Base-by-base conservation (phyloP, 1,284 basidiomycete genomes). In the Ustilago trichophora region DNA sequence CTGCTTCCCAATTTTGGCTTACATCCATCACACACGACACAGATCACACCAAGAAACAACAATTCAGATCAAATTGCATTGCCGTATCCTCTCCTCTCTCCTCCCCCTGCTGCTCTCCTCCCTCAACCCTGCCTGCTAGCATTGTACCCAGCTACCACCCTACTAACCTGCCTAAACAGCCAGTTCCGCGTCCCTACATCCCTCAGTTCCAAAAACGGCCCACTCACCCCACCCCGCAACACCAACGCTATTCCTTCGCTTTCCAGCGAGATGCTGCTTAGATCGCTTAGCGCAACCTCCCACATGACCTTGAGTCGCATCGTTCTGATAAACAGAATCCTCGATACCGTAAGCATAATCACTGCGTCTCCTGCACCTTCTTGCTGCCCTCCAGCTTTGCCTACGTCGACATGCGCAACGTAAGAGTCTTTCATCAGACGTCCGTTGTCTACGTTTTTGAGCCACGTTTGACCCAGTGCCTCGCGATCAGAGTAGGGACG, bases 391-490 rank as follows among this genome's bases (percentile, higher is more conserved):
- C 59, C 10, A 49, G 80, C 86, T 78, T 80, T 89, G 91, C 89
- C 1, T n/a, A 75, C 67, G 22, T 80, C 78, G 13, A 78, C 75
- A 78, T 97, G 94, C 8, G 94, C 93, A 38, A 98, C 90, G 78
- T 98, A 98, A 42, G 84, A 84, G 77, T 98, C 94, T 72, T 87
- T 85, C 68, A 92, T 87, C 82, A 90, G 94, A 31, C 87, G 85
- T 15, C 94, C 94, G 62, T 91, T 88, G 73, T 93, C 91, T 21
- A 98, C 84, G 77, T 96, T 94, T 80, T 86, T 86, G 85, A 98
- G 89, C 96, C 96, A 98, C 75, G 90, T 92, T 82, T 98, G 96
- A 6, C 96, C 96, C 4, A 93, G 84, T 0, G 95, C 92, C 81
- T 97, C 94, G 8, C 93, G 88, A 27, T 87, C 86, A 44, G 90